Percentiles rank a stretch among this genome's conserved stretches.
phyloP scores from a whole-genome alignment of 257 asterid species.

The Solanum sparsipilum region DNA sequence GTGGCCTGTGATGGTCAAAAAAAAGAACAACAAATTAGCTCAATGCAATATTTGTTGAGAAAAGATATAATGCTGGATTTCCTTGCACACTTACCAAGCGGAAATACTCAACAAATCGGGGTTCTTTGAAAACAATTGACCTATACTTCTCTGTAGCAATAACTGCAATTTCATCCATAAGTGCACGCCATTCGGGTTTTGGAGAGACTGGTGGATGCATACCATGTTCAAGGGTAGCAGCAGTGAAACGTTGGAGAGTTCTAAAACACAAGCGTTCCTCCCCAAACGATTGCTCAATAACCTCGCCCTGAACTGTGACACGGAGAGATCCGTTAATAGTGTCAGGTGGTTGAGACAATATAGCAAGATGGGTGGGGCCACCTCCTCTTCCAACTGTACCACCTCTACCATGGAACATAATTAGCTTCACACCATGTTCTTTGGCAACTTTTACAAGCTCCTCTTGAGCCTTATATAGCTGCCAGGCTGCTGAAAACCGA shows the following conservation, averaged over 20 bases:
- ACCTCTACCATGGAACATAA: constrained; percentile 55
- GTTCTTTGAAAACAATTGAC: constrained; percentile 35
- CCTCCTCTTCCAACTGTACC: constrained; percentile 62
- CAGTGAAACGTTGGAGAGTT: constrained; percentile 41
- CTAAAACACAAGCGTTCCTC: constrained; percentile 44
- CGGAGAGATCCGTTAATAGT: constrained; percentile 46
- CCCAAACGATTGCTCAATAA: constrained; percentile 46
- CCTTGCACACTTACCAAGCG: constrained; percentile 25
- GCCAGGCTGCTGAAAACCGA: constrained; percentile 49
- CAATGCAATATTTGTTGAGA: background rate
- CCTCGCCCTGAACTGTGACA: constrained; percentile 50
- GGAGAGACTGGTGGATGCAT: constrained; percentile 44
- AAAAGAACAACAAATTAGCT: background rate
- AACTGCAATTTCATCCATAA: constrained; percentile 34
- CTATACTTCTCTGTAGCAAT: constrained; percentile 38
- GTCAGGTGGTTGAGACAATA: constrained; percentile 49
- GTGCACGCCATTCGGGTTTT: constrained; percentile 46
- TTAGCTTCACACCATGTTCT: constrained; percentile 36
- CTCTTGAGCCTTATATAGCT: constrained; percentile 47
- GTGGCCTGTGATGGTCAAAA: constrained; percentile 25
- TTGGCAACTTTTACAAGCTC: constrained; percentile 45
- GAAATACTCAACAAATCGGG: constrained; percentile 53
- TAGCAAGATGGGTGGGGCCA: constrained; percentile 57
- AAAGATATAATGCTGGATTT: background rate
- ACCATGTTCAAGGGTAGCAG: constrained; percentile 47